These are phyloP conservation scores for Phytopythium montanum DNA, from an alignment of 352 stramenopile species.

Conservation along the genomic window DNA sequence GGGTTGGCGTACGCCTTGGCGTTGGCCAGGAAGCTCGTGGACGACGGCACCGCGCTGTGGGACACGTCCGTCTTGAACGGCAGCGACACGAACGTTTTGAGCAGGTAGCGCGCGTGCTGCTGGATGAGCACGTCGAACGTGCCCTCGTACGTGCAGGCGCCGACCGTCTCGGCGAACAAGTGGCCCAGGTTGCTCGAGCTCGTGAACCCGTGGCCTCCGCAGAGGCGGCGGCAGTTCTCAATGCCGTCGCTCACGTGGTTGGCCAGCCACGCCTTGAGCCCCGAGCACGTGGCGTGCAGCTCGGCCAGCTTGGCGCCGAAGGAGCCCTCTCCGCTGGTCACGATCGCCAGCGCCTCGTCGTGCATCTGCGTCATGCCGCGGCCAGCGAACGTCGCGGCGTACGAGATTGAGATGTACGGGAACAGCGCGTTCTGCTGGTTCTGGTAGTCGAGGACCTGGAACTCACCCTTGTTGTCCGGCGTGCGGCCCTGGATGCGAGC, in stretches of 20 bases:
- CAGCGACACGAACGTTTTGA: slow-evolving; percentile 52
- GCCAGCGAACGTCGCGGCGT: slow-evolving; percentile 34
- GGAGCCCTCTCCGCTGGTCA: slow-evolving; percentile 26
- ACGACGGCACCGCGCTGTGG: slow-evolving; percentile 33
- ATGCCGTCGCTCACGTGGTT: slow-evolving; percentile 45
- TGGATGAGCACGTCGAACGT: no score
- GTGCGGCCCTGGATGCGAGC: slow-evolving; percentile 40
- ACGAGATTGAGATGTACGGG: slow-evolving; percentile 36
- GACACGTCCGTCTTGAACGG: slow-evolving; percentile 37
- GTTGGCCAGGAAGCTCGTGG: slow-evolving; percentile 29
- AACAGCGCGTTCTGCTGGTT: slow-evolving; percentile 51
- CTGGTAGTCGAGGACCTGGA: slow-evolving; percentile 58
- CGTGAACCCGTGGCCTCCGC: slow-evolving; percentile 94
- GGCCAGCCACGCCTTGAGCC: slow-evolving; percentile 35
- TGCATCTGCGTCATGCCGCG: slow-evolving; percentile 25
- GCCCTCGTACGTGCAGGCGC: slow-evolving; percentile 30
- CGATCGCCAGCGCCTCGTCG: slow-evolving; percentile 24
- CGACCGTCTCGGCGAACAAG: slow-evolving; percentile 33
- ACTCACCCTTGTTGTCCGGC: slow-evolving; percentile 37
- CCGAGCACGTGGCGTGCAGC: slow-evolving; percentile 27
- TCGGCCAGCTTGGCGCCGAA: slow-evolving; percentile 28
- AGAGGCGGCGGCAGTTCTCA: slow-evolving; percentile 59
- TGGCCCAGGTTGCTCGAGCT: slow-evolving; percentile 60
- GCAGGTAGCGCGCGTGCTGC: no score
- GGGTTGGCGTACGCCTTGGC: slow-evolving; percentile 55